These are phyloP conservation scores for Hyphodiscus sp. DNA, from an alignment of 2,329 filamentous ascomycete species.

Conservation along the genomic window DNA sequence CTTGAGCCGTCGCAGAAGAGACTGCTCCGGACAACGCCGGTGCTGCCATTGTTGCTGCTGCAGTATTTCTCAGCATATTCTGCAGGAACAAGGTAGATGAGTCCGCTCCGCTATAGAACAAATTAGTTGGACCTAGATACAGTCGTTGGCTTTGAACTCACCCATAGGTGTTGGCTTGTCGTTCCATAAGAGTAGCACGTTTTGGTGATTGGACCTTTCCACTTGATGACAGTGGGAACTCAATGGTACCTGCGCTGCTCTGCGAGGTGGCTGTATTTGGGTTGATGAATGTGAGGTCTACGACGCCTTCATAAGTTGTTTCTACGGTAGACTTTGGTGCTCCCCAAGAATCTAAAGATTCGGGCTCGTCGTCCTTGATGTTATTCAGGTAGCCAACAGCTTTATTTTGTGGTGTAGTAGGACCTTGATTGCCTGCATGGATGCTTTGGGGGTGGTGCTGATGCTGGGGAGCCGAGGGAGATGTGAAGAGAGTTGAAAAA, in stretches of 20 bases:
- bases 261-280: not conserved
- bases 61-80: conserved; percentile 26
- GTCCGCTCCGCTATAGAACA: conserved; percentile 13
- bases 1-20: conserved; percentile 28
- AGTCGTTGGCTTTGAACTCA: conserved; percentile 6
- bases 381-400: not conserved
- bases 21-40: conserved; percentile 25
- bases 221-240: conserved; percentile 14
- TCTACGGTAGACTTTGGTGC: not conserved
- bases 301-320: not conserved
- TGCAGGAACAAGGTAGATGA: conserved; percentile 28
- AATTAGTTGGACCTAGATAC: not conserved
- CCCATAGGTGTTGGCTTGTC: conserved; percentile 23
- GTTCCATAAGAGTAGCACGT: conserved; percentile 14
- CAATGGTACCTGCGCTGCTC: conserved; percentile 12
- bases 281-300: not conserved
- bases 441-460: not conserved
- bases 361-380: not conserved
- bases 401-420: not conserved
- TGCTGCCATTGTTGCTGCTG: conserved; percentile 18
- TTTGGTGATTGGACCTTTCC: conserved; percentile 12
- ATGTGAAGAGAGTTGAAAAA: conserved; percentile 12
- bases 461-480: conserved; percentile 2
- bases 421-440: not conserved
- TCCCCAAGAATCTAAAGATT: not conserved